Evolutionary conservation across 1,284 basidiomycete species (phyloP).

Genomic region (Anthracocystis walkeri): DNA sequence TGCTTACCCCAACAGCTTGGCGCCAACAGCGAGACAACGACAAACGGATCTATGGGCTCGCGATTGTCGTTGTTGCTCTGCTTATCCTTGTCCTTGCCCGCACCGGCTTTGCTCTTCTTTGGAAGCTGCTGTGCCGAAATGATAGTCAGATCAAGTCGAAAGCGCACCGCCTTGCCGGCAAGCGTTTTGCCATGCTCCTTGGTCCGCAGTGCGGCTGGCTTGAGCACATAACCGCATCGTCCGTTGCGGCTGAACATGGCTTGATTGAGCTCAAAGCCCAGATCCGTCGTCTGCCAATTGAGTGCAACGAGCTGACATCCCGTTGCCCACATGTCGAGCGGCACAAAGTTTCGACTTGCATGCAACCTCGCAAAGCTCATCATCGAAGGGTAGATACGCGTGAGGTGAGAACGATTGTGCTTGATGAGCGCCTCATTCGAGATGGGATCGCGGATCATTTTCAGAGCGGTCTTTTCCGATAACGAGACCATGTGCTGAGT

Average conservation of each 20-base stretch:
- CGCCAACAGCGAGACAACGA: constrained; percentile 50
- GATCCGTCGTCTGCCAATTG: constrained; percentile 89
- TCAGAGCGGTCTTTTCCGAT: constrained; percentile 77
- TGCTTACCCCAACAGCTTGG: constrained; percentile 59
- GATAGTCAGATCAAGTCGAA: constrained; percentile 70
- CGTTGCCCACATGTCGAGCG: constrained; percentile 87
- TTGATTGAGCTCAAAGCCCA: constrained; percentile 83
- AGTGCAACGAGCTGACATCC: constrained; percentile 95
- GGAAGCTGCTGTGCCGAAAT: constrained; percentile 96
- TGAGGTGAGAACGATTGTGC: constrained; percentile 86
- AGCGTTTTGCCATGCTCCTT: constrained; percentile 68
- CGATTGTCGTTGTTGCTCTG: constrained; percentile 21
- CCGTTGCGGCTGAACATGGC: constrained; percentile 93
- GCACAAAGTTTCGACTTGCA: constrained; percentile 81
- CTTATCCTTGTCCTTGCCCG: constrained; percentile 54
- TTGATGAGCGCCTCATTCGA: constrained; percentile 79
- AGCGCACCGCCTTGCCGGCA: constrained; percentile 35
- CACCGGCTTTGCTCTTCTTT: constrained; percentile 42
- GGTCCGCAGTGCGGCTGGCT: constrained; percentile 81
- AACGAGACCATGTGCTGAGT: constrained; percentile 92
- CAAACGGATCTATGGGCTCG: constrained; percentile 60
- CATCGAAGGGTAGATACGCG: constrained; percentile 88
- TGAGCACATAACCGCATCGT: constrained; percentile 87
- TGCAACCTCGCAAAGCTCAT: constrained; percentile 72
- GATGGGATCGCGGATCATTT: constrained; percentile 50